phyloP scores from a whole-genome alignment of 2,329 filamentous ascomycete genomes.

The Epichloe scottii region DNA sequence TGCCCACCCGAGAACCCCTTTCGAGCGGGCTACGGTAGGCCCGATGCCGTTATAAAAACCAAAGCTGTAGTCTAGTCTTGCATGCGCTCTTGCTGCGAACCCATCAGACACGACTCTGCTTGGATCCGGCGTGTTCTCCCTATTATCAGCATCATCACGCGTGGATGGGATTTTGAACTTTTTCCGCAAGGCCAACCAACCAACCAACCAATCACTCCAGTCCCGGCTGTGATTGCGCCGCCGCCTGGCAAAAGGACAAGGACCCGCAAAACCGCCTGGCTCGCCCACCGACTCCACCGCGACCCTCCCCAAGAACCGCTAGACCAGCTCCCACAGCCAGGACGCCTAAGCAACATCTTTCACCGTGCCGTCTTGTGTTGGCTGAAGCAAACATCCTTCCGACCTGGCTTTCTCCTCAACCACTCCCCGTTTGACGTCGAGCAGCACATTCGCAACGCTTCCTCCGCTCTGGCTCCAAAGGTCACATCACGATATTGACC shows the following conservation, averaged over 20 bases:
- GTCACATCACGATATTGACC: conserved; percentile 1
- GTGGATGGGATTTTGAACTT: neutral
- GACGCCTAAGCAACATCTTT: conserved; percentile 4
- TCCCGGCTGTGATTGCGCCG: neutral
- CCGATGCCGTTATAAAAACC: too few relatives aligned
- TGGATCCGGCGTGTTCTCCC: neutral
- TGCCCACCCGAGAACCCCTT: neutral
- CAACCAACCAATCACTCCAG: neutral
- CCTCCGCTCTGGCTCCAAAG: neutral
- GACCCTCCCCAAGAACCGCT: conserved; percentile 2
- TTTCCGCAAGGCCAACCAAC: neutral
- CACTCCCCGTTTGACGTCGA: conserved; percentile 4
- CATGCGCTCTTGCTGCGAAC: neutral
- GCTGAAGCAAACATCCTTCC: conserved; percentile 7
- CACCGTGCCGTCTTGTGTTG: neutral
- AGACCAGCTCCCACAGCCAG: conserved; percentile 1
- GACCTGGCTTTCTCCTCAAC: conserved; percentile 2
- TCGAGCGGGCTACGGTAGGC: neutral
- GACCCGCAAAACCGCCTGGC: conserved; percentile 2
- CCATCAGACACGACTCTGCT: neutral
- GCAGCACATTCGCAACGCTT: conserved; percentile 2
- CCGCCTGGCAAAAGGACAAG: neutral
- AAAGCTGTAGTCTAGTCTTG: neutral
- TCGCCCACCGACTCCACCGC: conserved; percentile 4
- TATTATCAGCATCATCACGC: neutral